Base-by-base conservation (phyloP, 768 basidiomycete species). In the Clitopilus passeckerianus region DNA sequence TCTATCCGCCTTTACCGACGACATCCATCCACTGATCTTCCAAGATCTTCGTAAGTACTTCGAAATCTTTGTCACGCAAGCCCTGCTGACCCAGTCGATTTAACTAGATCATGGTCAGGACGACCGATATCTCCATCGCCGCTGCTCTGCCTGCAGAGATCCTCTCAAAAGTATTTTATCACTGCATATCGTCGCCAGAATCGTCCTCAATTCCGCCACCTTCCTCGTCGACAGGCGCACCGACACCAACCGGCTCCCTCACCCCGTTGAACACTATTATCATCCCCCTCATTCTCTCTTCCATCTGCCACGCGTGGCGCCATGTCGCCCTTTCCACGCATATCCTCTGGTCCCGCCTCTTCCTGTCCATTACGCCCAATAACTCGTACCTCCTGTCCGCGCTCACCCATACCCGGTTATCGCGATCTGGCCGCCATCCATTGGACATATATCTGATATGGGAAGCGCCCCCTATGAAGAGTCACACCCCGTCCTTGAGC, bases 121-220 rank as follows among this genome's bases (percentile, higher is more conserved):
- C 46, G 46, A 50, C 46, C 46, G 46, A 50, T 18, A 50, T 50
- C 18, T 50, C 46, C 46, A 54, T 54, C 54, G 27, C 54, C 27
- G 54, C 27, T n/a, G 33, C 44, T 12, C 57, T 78, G 46, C 77
- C 77, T 24, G 68, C 71, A 55, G 77, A 78, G 66, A 68, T 77
- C 23, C 62, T 78, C 22, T 78, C 77, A 22, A 73, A 75, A 61
- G 75, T 78, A 59, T 78, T 78, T 61, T 67, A 77, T n/a, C 69
- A 74, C 41, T 74, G 73, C 62, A 50, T 50, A 50, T 50, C 46
- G n/a, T 50, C 46, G 46, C 18, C 46, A 12, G 46, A 50, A 9
- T 23, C 46, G 12, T 72, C 46, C 46, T 50, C 46, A 23, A 10
- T 23, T 18, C 46, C 18, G 46, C 46, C 46, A 18, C 23, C 71